phyloP scores from a whole-genome alignment of 208 protist species.

The Leishmania tropica region DNA sequence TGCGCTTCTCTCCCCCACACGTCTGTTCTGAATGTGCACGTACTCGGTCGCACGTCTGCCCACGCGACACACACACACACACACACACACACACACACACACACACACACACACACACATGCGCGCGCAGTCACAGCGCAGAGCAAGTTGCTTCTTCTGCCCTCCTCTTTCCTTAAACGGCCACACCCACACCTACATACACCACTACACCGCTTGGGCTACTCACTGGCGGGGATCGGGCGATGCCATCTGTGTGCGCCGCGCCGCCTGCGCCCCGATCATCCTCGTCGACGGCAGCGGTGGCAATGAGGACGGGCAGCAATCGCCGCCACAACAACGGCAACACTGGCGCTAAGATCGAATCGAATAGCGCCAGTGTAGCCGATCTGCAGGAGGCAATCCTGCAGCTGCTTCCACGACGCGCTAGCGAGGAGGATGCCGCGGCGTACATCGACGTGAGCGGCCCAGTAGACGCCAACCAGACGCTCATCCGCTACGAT shows the following conservation, averaged over 20 bases:
- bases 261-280: constrained; percentile 3
- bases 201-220: not conserved
- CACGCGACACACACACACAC: not conserved
- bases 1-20: not conserved
- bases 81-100: not conserved
- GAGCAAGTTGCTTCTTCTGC: not conserved
- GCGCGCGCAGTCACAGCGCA: not conserved
- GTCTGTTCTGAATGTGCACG: not conserved
- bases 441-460: constrained; percentile 63
- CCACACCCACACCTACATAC: not conserved
- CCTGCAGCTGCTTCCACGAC: constrained; percentile 39
- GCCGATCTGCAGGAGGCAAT: constrained; percentile 27
- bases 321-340: not conserved
- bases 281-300: not conserved
- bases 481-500: constrained; percentile 82
- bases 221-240: not conserved
- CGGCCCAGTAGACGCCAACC: constrained; percentile 57
- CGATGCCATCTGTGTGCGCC: constrained; percentile 9
- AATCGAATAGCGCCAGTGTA: not conserved
- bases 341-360: not conserved
- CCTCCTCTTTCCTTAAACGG: not conserved
- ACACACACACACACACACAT: not conserved
- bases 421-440: constrained; percentile 5
- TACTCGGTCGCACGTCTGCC: not conserved
- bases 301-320: not conserved